A percentile compares a stretch with the other conserved stretches of the same genome.
phyloP scores from a whole-genome alignment of 106 monocot genomes.

The Dioscorea alata region DNA sequence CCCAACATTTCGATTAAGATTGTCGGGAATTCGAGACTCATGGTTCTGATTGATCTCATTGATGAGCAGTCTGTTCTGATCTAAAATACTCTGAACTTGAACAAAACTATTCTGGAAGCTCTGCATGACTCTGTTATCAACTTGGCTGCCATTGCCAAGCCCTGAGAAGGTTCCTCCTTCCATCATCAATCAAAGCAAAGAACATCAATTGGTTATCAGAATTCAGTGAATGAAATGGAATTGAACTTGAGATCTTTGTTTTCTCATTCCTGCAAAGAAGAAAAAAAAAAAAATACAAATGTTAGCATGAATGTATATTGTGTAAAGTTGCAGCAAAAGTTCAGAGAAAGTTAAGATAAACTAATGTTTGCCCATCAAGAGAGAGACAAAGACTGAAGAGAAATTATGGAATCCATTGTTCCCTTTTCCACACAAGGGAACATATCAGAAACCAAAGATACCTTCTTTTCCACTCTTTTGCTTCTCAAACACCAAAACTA shows the following conservation, averaged over 20 bases:
- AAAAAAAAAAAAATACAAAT: background rate
- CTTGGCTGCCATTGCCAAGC: conserved; percentile 27
- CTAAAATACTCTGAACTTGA: conserved; percentile 55
- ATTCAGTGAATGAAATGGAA: background rate
- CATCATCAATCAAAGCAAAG: conserved; percentile 20
- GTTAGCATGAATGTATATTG: background rate
- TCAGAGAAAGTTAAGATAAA: no score
- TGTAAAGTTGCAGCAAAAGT: background rate
- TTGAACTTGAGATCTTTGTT: background rate
- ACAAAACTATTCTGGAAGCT: conserved; percentile 57
- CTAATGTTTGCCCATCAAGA: no score
- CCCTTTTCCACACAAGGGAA: conserved; percentile 2
- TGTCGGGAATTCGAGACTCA: conserved; percentile 43
- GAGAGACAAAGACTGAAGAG: conserved; percentile 22
- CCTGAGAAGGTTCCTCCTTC: conserved; percentile 40
- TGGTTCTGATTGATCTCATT: conserved; percentile 65
- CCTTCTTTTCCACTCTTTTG: background rate
- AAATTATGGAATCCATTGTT: conserved; percentile 18
- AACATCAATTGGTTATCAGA: background rate
- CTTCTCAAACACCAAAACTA: background rate
- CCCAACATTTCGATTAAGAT: conserved; percentile 28
- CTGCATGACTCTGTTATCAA: conserved; percentile 40
- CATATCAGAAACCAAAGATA: background rate
- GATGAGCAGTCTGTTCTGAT: conserved; percentile 54
- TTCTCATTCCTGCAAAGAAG: no score